Conservation (phyloP, 2,329 filamentous ascomycete genomes). For the Stachybotrys chlorohalonatus region DNA sequence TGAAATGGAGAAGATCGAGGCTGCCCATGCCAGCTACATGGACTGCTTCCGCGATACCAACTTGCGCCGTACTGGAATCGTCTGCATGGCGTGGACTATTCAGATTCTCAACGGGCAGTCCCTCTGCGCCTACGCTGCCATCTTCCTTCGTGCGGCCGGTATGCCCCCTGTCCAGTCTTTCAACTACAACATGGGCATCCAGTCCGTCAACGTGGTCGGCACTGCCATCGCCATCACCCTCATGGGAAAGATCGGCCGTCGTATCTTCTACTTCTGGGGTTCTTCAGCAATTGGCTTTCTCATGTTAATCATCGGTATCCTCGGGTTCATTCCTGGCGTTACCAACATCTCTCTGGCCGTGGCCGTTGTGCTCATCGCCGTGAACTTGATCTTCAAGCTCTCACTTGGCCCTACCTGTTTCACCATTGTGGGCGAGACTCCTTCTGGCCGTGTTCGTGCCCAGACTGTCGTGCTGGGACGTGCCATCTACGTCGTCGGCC, state of each 20-base stretch:
- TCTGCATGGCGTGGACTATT: slow-evolving; percentile 17
- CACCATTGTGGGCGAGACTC: slow-evolving; percentile 33
- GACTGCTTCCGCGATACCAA: slow-evolving; percentile 32
- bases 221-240: slow-evolving; percentile 29
- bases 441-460: slow-evolving; percentile 30
- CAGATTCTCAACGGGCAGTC: slow-evolving; percentile 30
- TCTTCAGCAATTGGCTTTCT: slow-evolving; percentile 27
- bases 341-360: slow-evolving; percentile 19
- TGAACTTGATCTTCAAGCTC: slow-evolving; percentile 31
- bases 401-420: slow-evolving; percentile 35
- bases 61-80: slow-evolving; percentile 25
- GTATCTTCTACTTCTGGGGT: slow-evolving; percentile 30
- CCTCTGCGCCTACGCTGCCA: slow-evolving; percentile 44
- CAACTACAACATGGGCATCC: slow-evolving; percentile 37
- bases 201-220: slow-evolving; percentile 31
- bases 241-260: slow-evolving; percentile 27
- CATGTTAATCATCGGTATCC: slow-evolving; percentile 31
- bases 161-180: slow-evolving; percentile 33
- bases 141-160: slow-evolving; percentile 41
- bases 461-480: slow-evolving; percentile 35
- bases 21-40: slow-evolving; percentile 22
- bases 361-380: slow-evolving; percentile 28
- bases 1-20: slow-evolving; percentile 23
- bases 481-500: slow-evolving; percentile 28
- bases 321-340: slow-evolving; percentile 20